Evolutionary conservation across 208 protist species (phyloP), one percentile per base, ranked within the genome.

Genomic region (Trypanosoma scelopori): DNA sequence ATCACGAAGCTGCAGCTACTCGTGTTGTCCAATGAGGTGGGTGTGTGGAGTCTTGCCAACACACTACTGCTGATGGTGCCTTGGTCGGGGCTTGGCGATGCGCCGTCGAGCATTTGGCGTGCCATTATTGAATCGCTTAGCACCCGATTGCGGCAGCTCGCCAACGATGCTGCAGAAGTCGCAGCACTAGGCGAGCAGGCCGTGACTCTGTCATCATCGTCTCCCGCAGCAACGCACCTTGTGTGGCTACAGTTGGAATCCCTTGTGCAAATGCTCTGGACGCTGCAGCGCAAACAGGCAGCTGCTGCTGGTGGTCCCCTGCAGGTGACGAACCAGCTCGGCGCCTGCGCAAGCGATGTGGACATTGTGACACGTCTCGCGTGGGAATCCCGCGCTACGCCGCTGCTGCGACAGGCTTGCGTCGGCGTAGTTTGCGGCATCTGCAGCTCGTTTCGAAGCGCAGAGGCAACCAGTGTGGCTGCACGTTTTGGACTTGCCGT

Each of bases 21-120:
- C 39, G 52, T 93, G 18, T 65, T 93, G 16, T 71, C 74, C 28
- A 87, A 74, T 9, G 87, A 93, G 58, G 84, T 87, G 13, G 72
- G 61, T 11, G 79, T 93, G 59, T 93, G 84, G 79, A 72, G 75
- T 35, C 66, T 86, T 47, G 81, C 82, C 50, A 87, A 75, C 55
- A 78, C 71, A 68, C 70, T 93, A 32, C 68, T 91, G 25, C 30
- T 93, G 60, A 93, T 93, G 87, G 55, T 93, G 35, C 74, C 81
- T 1, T 75, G 79, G 48, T 59, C 43, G 20, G 66, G 69, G 15
- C 76, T 93, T 27, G 83, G 83, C 15, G 77, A 86, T 23, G 51
- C 39, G 15, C 78, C 80, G 4, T 28, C 69, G 11, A 30, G 55
- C 39, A 89, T 86, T 39, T 92, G 86, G 83, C 69, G 79, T 5